These are phyloP conservation scores for Lojkania enalia DNA, from an alignment of 2,329 filamentous ascomycete genomes.

Conservation along the genomic window DNA sequence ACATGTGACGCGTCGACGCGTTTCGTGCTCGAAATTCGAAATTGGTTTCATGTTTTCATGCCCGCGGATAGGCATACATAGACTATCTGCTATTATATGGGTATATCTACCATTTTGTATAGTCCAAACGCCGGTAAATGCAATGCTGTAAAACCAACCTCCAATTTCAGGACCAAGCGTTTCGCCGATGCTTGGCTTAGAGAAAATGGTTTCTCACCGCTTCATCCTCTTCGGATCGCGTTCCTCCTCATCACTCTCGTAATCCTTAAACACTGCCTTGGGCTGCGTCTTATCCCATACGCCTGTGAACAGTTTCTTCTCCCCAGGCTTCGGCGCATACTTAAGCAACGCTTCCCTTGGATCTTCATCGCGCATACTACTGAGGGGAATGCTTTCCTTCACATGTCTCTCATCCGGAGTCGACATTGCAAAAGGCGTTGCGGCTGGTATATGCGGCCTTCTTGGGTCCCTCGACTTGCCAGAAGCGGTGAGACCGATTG, in stretches of 20 bases:
- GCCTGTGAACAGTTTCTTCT: constrained; percentile 91
- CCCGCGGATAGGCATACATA: neutral
- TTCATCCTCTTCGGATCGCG: constrained; percentile 64
- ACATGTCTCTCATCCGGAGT: constrained; percentile 91
- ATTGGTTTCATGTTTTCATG: neutral
- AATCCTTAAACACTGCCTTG: constrained; percentile 83
- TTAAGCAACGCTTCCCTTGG: constrained; percentile 90
- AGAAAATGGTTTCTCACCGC: too few relatives aligned
- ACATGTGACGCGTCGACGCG: too few relatives aligned
- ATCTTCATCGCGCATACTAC: constrained; percentile 93
- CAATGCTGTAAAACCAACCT: neutral
- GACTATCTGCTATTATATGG: constrained; percentile 5
- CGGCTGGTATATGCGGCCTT: constrained; percentile 78
- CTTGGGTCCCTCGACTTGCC: constrained; percentile 79
- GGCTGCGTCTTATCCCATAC: constrained; percentile 93
- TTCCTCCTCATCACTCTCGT: constrained; percentile 81
- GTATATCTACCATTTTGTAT: constrained; percentile 10
- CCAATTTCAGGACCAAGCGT: neutral
- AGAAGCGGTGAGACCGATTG: constrained; percentile 74
- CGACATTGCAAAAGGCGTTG: constrained; percentile 87
- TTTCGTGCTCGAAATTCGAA: neutral
- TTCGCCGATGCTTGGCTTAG: too few relatives aligned
- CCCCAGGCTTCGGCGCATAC: constrained; percentile 90
- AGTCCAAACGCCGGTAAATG: constrained; percentile 12
- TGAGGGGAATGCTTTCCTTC: constrained; percentile 83